phyloP scores from a whole-genome alignment of 2,329 filamentous ascomycete genomes.

The Pestalotiopsis sp. region DNA sequence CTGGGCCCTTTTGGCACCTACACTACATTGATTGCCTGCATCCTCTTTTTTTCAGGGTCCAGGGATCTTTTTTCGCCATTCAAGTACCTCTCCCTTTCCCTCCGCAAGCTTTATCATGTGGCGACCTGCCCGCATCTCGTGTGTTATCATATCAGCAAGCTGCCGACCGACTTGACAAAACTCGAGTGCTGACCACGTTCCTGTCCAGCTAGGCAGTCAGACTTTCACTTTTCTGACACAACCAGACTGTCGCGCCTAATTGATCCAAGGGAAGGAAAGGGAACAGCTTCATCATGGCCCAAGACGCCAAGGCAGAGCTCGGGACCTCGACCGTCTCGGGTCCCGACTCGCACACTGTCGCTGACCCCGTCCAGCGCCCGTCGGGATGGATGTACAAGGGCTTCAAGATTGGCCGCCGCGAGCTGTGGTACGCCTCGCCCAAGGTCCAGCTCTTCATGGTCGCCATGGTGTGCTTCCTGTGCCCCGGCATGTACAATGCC shows the following conservation, averaged over 20 bases:
- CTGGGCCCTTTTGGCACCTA: neutral
- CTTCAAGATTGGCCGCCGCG: slow-evolving; percentile 54
- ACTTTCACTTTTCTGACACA: neutral
- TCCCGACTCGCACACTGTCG: slow-evolving; percentile 14
- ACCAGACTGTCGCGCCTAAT: neutral
- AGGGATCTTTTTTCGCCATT: neutral
- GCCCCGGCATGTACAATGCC: slow-evolving; percentile 75
- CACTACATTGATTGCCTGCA: neutral
- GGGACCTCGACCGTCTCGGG: slow-evolving; percentile 4
- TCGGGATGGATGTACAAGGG: slow-evolving; percentile 70
- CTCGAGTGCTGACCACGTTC: neutral
- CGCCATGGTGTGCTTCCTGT: slow-evolving; percentile 71
- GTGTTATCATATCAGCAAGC: neutral
- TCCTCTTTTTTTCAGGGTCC: neutral
- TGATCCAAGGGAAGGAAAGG: neutral
- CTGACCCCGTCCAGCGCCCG: slow-evolving; percentile 38
- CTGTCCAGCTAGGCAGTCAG: neutral
- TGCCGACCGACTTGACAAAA: neutral
- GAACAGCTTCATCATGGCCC: slow-evolving; percentile 1
- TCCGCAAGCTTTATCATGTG: neutral
- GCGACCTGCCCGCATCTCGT: neutral
- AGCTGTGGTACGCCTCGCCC: slow-evolving; percentile 74
- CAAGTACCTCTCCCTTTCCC: neutral
- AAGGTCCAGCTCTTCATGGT: slow-evolving; percentile 74
- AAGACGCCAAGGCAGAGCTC: slow-evolving; percentile 7